These are phyloP conservation scores for Trichoderma semiorbis DNA, from an alignment of 2,329 filamentous ascomycete genomes.

Conservation along the genomic window DNA sequence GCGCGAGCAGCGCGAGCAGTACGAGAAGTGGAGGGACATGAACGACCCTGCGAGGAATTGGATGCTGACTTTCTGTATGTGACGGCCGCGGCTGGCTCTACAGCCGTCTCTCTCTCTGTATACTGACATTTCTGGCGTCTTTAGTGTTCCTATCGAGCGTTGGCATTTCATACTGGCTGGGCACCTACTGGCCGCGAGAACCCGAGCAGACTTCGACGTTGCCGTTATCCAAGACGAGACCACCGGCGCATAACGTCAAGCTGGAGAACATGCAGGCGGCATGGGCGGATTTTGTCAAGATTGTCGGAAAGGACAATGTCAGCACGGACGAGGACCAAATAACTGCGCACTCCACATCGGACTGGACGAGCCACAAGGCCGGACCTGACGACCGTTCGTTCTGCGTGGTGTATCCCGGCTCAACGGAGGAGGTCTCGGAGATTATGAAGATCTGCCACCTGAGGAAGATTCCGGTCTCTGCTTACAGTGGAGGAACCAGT, in stretches of 20 bases:
- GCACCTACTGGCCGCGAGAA: slow-evolving; percentile 51
- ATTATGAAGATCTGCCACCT: slow-evolving; percentile 87
- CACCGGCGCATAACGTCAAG: slow-evolving; percentile 56
- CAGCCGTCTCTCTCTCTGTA: background rate
- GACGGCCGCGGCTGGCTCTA: background rate
- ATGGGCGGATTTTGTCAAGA: slow-evolving; percentile 64
- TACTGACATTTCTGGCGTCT: background rate
- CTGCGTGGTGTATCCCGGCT: slow-evolving; percentile 71
- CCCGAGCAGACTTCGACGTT: slow-evolving; percentile 55
- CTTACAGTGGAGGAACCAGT: slow-evolving; percentile 83
- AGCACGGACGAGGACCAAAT: slow-evolving; percentile 57
- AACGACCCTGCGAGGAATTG: slow-evolving; percentile 45
- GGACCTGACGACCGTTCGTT: slow-evolving; percentile 52
- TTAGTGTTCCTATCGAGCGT: slow-evolving; percentile 52
- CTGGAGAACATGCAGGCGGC: slow-evolving; percentile 64
- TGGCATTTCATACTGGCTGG: slow-evolving; percentile 55
- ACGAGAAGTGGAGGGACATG: slow-evolving; percentile 40
- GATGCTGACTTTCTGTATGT: slow-evolving; percentile 53
- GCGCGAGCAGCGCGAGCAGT: slow-evolving; percentile 50
- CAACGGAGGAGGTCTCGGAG: slow-evolving; percentile 77
- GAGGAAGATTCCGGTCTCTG: slow-evolving; percentile 78
- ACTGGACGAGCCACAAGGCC: slow-evolving; percentile 59
- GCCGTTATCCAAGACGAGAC: slow-evolving; percentile 48
- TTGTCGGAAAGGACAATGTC: slow-evolving; percentile 63
- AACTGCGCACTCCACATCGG: slow-evolving; percentile 54